These are phyloP conservation scores for Oldenlandia corymbosa DNA, from an alignment of 257 asterid genomes.

Conservation along the genomic window DNA sequence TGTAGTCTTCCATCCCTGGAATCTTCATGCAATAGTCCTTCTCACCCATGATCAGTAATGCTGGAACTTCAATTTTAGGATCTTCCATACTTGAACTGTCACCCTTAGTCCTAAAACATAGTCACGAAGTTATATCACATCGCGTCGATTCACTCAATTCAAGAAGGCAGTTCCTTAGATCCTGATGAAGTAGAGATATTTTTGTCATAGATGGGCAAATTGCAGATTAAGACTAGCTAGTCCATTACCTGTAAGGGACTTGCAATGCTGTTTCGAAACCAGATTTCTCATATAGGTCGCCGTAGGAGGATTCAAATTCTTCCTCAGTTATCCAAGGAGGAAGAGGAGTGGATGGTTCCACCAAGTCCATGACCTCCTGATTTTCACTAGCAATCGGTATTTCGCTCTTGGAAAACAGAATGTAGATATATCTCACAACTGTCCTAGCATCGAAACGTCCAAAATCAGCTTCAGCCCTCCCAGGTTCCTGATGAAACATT, in stretches of 20 bases:
- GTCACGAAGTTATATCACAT: background rate
- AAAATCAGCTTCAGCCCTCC: constrained; percentile 84
- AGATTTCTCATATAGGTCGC: constrained; percentile 57
- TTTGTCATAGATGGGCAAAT: too few species aligned
- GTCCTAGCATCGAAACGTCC: constrained; percentile 66
- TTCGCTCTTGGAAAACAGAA: constrained; percentile 59
- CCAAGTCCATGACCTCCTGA: constrained; percentile 78
- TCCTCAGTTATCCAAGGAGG: constrained; percentile 70
- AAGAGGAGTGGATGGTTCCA: constrained; percentile 50
- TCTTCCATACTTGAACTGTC: constrained; percentile 20
- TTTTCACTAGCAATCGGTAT: constrained; percentile 57
- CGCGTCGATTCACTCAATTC: background rate
- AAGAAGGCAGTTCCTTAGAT: background rate
- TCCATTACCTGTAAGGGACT: constrained; percentile 64
- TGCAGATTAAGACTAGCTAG: too few species aligned
- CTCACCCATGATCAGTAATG: constrained; percentile 61
- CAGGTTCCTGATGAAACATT: constrained; percentile 44
- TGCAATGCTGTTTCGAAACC: constrained; percentile 64
- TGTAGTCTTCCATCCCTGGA: constrained; percentile 49
- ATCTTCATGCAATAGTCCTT: constrained; percentile 45
- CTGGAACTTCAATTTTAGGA: constrained; percentile 51
- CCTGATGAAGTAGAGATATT: too few species aligned
- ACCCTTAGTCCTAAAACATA: constrained; percentile 31
- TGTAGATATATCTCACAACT: constrained; percentile 61
- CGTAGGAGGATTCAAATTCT: constrained; percentile 55